phyloP scores from a whole-genome alignment of 805 yeast genomes.

The Ogataea naganishii region DNA sequence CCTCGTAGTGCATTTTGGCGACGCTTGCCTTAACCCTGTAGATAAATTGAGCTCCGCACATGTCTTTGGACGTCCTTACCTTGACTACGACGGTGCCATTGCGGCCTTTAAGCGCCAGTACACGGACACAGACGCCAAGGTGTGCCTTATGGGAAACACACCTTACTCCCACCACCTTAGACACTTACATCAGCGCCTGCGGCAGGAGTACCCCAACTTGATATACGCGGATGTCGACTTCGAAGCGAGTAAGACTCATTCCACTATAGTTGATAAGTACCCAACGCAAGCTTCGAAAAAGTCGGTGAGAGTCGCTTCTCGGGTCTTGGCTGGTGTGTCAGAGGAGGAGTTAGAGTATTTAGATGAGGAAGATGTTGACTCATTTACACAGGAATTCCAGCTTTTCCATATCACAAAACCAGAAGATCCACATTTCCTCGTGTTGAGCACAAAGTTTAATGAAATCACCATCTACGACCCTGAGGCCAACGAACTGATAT shows the following conservation, averaged over 20 bases:
- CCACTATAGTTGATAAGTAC: constrained; percentile 17
- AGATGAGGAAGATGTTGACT: constrained; percentile 17
- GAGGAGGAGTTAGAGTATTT: constrained; percentile 15
- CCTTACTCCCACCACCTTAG: constrained; percentile 44
- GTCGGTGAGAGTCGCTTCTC: constrained; percentile 19
- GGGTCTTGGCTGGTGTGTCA: constrained; percentile 21
- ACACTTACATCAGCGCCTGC: constrained; percentile 27
- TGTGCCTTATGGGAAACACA: constrained; percentile 70
- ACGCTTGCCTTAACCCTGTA: constrained; percentile 82
- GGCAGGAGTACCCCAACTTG: constrained; percentile 22
- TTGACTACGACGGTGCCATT: constrained; percentile 34
- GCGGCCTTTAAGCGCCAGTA: constrained; percentile 33
- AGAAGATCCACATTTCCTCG: constrained; percentile 69
- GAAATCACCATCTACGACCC: constrained; percentile 46
- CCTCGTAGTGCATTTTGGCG: constrained; percentile 86
- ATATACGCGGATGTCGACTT: constrained; percentile 33
- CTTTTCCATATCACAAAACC: constrained; percentile 70
- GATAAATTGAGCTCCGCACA: constrained; percentile 67
- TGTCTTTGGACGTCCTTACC: constrained; percentile 62
- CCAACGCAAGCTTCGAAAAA: constrained; percentile 1
- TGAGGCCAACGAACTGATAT: constrained; percentile 16
- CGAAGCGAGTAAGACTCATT: constrained; percentile 5
- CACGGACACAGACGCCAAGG: constrained; percentile 28
- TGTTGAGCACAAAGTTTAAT: constrained; percentile 62
- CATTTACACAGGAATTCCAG: constrained; percentile 35